phyloP scores from a whole-genome alignment of 495 filamentous ascomycete species.

The Penicillium turbatum region DNA sequence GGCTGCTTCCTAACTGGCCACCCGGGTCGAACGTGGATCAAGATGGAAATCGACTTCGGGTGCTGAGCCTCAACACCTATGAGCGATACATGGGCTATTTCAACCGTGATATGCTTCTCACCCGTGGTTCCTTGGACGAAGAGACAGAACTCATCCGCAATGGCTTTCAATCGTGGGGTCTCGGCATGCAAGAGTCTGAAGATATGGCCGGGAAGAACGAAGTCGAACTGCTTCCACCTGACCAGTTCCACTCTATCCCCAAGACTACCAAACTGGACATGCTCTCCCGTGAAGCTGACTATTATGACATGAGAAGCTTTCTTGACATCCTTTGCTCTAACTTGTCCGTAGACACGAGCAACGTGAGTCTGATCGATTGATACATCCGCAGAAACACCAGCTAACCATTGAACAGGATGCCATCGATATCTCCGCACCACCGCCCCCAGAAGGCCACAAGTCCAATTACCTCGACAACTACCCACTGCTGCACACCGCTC shows the following conservation, averaged over 20 bases:
- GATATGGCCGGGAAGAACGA: slow-evolving; percentile 16
- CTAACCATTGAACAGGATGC: slow-evolving; percentile 37
- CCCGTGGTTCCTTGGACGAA: slow-evolving; percentile 13
- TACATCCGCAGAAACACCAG: not conserved
- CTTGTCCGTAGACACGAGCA: slow-evolving; percentile 26
- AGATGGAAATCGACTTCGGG: slow-evolving; percentile 62
- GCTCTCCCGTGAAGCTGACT: slow-evolving; percentile 25
- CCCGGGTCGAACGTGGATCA: slow-evolving; percentile 62
- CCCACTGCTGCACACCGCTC: slow-evolving; percentile 53
- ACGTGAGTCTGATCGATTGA: slow-evolving; percentile 23
- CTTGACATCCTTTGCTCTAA: slow-evolving; percentile 35
- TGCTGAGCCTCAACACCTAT: slow-evolving; percentile 81
- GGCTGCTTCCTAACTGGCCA: slow-evolving; percentile 76
- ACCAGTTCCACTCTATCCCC: slow-evolving; percentile 13
- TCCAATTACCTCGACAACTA: slow-evolving; percentile 62
- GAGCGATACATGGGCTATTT: slow-evolving; percentile 72
- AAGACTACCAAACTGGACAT: slow-evolving; percentile 27
- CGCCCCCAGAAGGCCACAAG: slow-evolving; percentile 52
- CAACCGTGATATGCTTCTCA: slow-evolving; percentile 49
- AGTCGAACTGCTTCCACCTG: slow-evolving; percentile 6
- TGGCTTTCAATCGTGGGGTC: slow-evolving; percentile 36
- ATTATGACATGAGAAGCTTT: slow-evolving; percentile 35
- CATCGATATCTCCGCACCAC: slow-evolving; percentile 60
- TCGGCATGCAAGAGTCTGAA: slow-evolving; percentile 38
- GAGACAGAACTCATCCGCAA: slow-evolving; percentile 34